phyloP scores from a whole-genome alignment of 768 basidiomycete genomes.

The Tylopilus felleus region DNA sequence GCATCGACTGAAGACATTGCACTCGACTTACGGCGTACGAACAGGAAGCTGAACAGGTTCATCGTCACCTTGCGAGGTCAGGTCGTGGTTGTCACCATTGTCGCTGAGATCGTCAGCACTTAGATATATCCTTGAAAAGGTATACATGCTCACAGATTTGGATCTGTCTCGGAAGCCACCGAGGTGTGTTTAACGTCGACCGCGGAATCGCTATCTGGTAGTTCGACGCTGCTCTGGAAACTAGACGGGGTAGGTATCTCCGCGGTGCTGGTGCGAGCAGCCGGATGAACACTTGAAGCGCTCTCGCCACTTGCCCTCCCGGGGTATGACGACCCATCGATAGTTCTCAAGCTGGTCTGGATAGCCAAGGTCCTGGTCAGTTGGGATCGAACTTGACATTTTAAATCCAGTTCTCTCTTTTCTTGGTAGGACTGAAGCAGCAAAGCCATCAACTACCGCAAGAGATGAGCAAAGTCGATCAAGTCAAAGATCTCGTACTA shows the following conservation, averaged over 20 bases:
- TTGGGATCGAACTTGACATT: neutral
- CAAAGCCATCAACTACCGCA: constrained; percentile 19
- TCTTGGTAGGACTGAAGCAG: constrained; percentile 27
- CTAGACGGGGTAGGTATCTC: neutral
- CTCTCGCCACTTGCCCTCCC: neutral
- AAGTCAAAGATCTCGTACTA: neutral
- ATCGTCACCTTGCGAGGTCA: neutral
- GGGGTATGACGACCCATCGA: neutral
- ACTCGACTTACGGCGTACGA: constrained; percentile 21
- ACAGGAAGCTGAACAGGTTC: neutral
- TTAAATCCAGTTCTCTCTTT: constrained; percentile 10
- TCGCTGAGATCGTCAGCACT: neutral
- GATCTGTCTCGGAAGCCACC: neutral
- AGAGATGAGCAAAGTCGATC: constrained; percentile 1
- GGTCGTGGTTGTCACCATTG: neutral
- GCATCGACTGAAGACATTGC: neutral
- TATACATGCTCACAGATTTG: constrained; percentile 8
- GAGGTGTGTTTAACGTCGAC: neutral
- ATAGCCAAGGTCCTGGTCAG: constrained; percentile 15
- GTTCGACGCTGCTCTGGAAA: neutral
- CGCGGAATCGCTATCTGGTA: neutral
- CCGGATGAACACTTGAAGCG: neutral
- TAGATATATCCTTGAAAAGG: neutral
- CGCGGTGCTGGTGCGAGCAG: neutral
- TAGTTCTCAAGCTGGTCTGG: constrained; percentile 18